Conservation (phyloP, 371 early-diverging fungal genomes). For the Mortierella sp. region DNA sequence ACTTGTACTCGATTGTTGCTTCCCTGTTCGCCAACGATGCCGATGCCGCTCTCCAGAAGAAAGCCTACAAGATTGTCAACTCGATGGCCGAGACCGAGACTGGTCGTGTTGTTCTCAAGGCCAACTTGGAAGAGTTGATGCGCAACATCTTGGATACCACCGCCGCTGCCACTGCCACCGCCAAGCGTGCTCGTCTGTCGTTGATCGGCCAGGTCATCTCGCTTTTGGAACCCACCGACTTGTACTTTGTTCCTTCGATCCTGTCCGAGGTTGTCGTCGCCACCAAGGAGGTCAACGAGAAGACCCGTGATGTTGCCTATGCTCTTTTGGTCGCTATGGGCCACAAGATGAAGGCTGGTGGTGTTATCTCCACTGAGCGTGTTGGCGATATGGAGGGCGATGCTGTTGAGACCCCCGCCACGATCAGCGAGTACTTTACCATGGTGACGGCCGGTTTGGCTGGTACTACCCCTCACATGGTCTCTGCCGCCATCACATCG, state of each 20-base stretch:
- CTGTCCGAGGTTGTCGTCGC: constrained; percentile 92
- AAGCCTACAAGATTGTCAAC: constrained; percentile 90
- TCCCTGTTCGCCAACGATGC: constrained; percentile 72
- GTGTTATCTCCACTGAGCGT: constrained; percentile 68
- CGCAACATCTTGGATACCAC: constrained; percentile 68
- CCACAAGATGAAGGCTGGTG: constrained; percentile 86
- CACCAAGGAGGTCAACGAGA: constrained; percentile 95
- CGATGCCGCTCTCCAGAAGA: constrained; percentile 91
- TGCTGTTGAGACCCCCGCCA: constrained; percentile 67
- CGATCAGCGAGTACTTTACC: constrained; percentile 75
- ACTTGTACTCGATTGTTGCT: constrained; percentile 71
- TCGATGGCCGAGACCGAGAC: constrained; percentile 67
- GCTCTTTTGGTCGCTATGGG: constrained; percentile 91
- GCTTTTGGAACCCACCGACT: constrained; percentile 69
- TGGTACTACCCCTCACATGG: constrained; percentile 93
- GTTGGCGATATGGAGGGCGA: constrained; percentile 70
- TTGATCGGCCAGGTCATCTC: constrained; percentile 68
- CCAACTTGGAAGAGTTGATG: constrained; percentile 65
- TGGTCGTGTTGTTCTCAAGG: constrained; percentile 61
- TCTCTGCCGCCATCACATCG: constrained; percentile 89
- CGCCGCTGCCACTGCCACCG: constrained; percentile 67
- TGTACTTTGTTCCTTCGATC: constrained; percentile 88
- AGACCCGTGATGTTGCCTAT: constrained; percentile 86
- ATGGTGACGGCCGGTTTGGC: constrained; percentile 97
- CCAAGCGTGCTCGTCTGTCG: constrained; percentile 80